These are phyloP conservation scores for Pyrenophora graminea DNA, from an alignment of 2,329 filamentous ascomycete species.

Conservation along the genomic window DNA sequence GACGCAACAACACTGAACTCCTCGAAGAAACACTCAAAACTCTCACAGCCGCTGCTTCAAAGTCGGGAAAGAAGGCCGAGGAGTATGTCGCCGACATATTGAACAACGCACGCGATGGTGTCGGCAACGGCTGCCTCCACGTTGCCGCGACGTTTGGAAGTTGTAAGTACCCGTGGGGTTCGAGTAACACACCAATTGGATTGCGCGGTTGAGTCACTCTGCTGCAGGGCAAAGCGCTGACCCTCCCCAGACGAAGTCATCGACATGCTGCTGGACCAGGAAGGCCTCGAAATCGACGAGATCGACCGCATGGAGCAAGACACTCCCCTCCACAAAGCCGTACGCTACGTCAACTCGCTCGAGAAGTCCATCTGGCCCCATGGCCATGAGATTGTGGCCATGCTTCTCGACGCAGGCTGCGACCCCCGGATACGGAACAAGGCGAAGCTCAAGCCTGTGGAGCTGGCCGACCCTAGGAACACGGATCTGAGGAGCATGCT, in stretches of 20 bases:
- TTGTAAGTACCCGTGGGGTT: slow-evolving; percentile 62
- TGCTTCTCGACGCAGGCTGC: slow-evolving; percentile 81
- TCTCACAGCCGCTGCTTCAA: slow-evolving; percentile 50
- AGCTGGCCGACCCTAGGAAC: slow-evolving; percentile 76
- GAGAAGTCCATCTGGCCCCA: slow-evolving; percentile 66
- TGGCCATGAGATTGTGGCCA: slow-evolving; percentile 70
- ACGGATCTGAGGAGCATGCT: slow-evolving; percentile 64
- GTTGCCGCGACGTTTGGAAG: slow-evolving; percentile 84
- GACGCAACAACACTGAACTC: slow-evolving; percentile 87
- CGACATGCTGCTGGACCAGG: slow-evolving; percentile 80
- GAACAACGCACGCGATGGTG: slow-evolving; percentile 81
- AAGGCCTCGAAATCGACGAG: slow-evolving; percentile 83
- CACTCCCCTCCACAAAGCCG: slow-evolving; percentile 77
- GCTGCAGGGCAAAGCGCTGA: slow-evolving; percentile 7
- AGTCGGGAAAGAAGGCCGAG: slow-evolving; percentile 57
- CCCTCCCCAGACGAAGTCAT: slow-evolving; percentile 70
- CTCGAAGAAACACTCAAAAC: slow-evolving; percentile 71
- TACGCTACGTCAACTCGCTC: slow-evolving; percentile 75
- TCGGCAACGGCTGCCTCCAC: slow-evolving; percentile 89
- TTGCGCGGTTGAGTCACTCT: too few species aligned
- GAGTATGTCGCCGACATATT: slow-evolving; percentile 74
- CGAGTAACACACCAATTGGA: background rate
- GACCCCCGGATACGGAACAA: slow-evolving; percentile 70
- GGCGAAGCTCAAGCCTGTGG: slow-evolving; percentile 70
- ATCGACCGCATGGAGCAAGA: slow-evolving; percentile 71